Percentiles rank a stretch among this genome's conserved stretches.
phyloP scores from a whole-genome alignment of 352 stramenopile species.

The Globisporangium perplexum region DNA sequence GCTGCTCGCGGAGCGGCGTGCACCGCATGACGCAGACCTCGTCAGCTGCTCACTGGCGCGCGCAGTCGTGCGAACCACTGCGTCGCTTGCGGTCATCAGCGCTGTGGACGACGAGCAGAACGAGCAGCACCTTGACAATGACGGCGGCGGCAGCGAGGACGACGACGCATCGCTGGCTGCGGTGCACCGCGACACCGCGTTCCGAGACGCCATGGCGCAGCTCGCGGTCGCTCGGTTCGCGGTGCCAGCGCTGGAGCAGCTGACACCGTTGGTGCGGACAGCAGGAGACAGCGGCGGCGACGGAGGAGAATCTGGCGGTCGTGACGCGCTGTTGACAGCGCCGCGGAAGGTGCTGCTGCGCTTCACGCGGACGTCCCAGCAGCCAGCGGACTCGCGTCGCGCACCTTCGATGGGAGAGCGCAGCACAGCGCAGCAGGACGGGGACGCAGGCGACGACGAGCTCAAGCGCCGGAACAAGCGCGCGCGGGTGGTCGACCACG shows the following conservation, averaged over 20 bases:
- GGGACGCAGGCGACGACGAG: not conserved
- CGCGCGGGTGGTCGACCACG: not conserved
- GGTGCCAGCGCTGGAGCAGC: not conserved
- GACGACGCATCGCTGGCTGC: slow-evolving; percentile 11
- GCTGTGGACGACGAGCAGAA: not conserved
- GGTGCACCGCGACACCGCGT: slow-evolving; percentile 12
- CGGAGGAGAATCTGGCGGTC: too few relatives aligned
- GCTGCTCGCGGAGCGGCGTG: slow-evolving; percentile 1
- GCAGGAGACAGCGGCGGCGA: not conserved
- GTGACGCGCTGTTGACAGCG: not conserved
- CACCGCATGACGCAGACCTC: not conserved
- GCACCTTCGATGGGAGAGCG: not conserved
- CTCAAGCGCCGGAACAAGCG: not conserved
- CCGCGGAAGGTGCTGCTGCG: slow-evolving; percentile 8
- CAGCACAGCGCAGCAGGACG: not conserved
- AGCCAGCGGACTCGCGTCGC: not conserved
- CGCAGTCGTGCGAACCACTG: slow-evolving; percentile 1
- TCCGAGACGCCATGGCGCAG: slow-evolving; percentile 11
- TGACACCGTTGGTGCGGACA: not conserved
- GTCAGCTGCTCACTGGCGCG: slow-evolving; percentile 11
- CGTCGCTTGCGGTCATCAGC: not conserved
- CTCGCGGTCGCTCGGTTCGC: slow-evolving; percentile 2
- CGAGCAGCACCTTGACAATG: not conserved
- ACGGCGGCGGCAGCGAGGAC: slow-evolving; percentile 1
- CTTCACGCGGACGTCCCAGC: slow-evolving; percentile 2